Evolutionary conservation across 2,329 filamentous ascomycete species (phyloP).

Genomic region (Pseudophaeomoniella oleicola): DNA sequence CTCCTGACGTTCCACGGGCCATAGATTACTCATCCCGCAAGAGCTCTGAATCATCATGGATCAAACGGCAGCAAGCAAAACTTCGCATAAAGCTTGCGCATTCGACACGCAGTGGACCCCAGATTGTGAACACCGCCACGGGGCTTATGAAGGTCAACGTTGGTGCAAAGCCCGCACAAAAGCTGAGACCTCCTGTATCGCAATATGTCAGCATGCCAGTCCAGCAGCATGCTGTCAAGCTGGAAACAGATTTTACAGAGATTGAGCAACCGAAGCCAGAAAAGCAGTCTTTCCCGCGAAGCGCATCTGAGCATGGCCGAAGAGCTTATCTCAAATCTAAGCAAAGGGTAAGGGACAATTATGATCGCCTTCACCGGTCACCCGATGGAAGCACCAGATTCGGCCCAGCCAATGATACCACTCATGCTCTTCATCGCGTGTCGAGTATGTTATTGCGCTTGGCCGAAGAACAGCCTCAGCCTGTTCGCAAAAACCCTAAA

Average conservation of each 20-base stretch:
- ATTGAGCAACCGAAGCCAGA: neutral
- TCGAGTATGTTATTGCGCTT: neutral
- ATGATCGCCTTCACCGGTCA: neutral
- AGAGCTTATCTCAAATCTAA: neutral
- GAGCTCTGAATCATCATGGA: too few species aligned
- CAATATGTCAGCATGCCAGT: neutral
- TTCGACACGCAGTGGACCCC: neutral
- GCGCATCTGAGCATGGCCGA: neutral
- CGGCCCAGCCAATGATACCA: neutral
- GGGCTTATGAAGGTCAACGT: neutral
- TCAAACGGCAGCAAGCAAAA: neutral
- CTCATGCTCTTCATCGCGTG: neutral
- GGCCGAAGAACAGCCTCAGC: neutral
- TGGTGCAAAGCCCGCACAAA: neutral
- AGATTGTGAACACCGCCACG: neutral
- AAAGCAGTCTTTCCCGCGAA: neutral
- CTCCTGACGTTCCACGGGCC: too few species aligned
- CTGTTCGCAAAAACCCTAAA: neutral
- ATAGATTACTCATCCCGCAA: too few species aligned
- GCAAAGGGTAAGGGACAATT: neutral
- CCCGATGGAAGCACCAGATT: neutral
- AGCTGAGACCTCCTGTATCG: neutral
- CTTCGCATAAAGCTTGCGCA: neutral
- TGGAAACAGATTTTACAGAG: neutral
- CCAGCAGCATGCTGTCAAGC: neutral